Conservation (phyloP, 352 stramenopile species). For the Phytopythium delawarense region DNA sequence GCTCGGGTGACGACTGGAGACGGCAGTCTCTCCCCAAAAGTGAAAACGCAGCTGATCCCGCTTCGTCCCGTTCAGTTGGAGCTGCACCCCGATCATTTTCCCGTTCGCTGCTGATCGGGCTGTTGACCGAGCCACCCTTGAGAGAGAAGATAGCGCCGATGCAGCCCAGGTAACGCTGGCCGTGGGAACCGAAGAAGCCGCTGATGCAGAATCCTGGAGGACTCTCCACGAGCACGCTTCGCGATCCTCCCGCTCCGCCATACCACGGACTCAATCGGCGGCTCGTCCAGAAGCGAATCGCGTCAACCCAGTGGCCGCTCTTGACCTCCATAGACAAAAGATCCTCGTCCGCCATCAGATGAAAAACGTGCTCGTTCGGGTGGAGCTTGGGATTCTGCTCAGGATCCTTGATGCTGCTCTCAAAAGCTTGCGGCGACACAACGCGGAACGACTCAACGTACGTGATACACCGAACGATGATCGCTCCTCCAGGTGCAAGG, state of each 20-base stretch:
- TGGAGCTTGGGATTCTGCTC: constrained; percentile 12
- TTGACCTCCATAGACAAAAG: constrained; percentile 35
- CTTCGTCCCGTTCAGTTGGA: background rate
- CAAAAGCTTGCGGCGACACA: constrained; percentile 21
- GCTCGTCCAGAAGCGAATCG: constrained; percentile 42
- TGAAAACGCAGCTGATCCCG: background rate
- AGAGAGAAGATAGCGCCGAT: constrained; percentile 24
- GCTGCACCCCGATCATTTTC: too few relatives aligned
- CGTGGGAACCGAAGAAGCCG: constrained; percentile 32
- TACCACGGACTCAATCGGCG: constrained; percentile 43
- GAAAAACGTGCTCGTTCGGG: constrained; percentile 43
- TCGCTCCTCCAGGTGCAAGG: constrained; percentile 13
- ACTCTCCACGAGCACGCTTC: constrained; percentile 21
- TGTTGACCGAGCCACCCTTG: background rate
- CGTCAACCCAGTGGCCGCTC: constrained; percentile 51
- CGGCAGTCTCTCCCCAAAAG: background rate
- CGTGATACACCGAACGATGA: constrained; percentile 30
- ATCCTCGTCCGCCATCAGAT: constrained; percentile 33
- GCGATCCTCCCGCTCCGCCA: constrained; percentile 26
- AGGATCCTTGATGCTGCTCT: constrained; percentile 10
- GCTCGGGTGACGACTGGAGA: background rate
- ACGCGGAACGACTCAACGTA: constrained; percentile 35
- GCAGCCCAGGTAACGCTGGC: constrained; percentile 29
- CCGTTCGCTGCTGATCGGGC: too few relatives aligned
- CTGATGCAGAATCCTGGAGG: constrained; percentile 27